A percentile compares a stretch with the other conserved stretches of the same genome.
These are phyloP conservation scores for Starmerella davenportii DNA, from an alignment of 805 yeast species.

Conservation along the genomic window DNA sequence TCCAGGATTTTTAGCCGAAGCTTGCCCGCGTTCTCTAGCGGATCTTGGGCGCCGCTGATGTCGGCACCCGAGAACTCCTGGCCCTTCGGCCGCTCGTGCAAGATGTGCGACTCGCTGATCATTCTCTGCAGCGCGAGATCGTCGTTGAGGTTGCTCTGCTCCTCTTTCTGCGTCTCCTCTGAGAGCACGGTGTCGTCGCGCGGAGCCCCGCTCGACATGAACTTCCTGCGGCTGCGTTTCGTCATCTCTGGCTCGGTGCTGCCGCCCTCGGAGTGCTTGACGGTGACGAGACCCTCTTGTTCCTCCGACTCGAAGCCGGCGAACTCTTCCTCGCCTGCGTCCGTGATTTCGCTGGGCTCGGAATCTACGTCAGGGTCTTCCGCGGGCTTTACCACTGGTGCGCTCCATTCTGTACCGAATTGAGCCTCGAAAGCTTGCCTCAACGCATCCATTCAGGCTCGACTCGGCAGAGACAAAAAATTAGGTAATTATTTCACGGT, in stretches of 20 bases:
- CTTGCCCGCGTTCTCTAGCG: constrained; percentile 25
- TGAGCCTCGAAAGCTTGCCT: constrained; percentile 22
- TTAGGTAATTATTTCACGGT: no score
- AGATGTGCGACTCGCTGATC: constrained; percentile 50
- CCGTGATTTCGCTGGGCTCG: background rate
- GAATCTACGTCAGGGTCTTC: background rate
- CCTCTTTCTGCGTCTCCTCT: constrained; percentile 19
- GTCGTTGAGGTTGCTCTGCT: constrained; percentile 37
- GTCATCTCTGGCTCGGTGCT: constrained; percentile 2
- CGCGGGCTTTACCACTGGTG: constrained; percentile 10
- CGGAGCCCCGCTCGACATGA: constrained; percentile 21
- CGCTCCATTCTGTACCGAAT: constrained; percentile 21
- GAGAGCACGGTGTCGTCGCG: constrained; percentile 12
- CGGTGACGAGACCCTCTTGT: constrained; percentile 20
- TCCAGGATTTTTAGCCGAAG: constrained; percentile 24
- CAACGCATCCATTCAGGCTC: constrained; percentile 13
- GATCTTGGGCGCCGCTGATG: constrained; percentile 19
- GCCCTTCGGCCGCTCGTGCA: constrained; percentile 19
- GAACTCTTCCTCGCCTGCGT: constrained; percentile 1
- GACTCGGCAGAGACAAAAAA: no score
- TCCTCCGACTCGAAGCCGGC: constrained; percentile 2
- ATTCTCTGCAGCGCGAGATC: constrained; percentile 53
- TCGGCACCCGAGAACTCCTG: constrained; percentile 22
- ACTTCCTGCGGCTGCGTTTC: constrained; percentile 15
- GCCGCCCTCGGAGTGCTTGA: constrained; percentile 22